Base-by-base conservation (phyloP, 371 early-diverging fungal genomes). In the Capillidium heterosporum region DNA sequence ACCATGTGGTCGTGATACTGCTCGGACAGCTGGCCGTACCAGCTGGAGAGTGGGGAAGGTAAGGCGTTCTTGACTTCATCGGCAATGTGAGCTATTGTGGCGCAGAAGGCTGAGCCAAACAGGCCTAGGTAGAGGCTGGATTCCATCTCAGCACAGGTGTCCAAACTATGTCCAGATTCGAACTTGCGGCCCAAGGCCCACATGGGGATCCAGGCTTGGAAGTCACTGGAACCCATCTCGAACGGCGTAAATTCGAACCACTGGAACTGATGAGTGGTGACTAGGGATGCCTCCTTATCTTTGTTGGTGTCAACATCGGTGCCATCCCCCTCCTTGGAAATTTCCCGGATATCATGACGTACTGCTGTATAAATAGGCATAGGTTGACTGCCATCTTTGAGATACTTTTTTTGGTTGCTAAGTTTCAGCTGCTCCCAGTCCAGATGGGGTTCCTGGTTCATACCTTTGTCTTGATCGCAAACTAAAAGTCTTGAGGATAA, bases 231-330 rank as follows among this genome's bases (percentile, higher is more conserved):
- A 21, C 87, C 87, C 60, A 84, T 69, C 57, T 87, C 83, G 59
- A 75, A 83, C 1, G 87, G 85, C 1, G 75, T 81, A 59, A 85
- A 72, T 55, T 87, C 87, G 60, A 83, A 84, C 87, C 87, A 87
- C 49, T 80, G 82, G 57, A 78, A 84, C 51, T 67, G 42, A n/a
- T n/a, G n/a, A n/a, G n/a, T n/a, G n/a, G 41, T 67, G 67, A 17
- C 63, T 52, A n/a, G 57, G 56, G 3, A 58, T 15, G 15, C 58
- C 0, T 57, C n/a, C n/a, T n/a, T n/a, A n/a, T n/a, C n/a, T n/a
- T n/a, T n/a, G 57, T 1, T 61, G 52, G 4, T 67, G 59, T 17
- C 56, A 56, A 32, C 27, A 61, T 31, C 48, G 41, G 55, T 63
- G n/a, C n/a, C n/a, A n/a, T 53, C 29, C 61, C 65, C n/a, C 17